phyloP scores from a whole-genome alignment of 2,329 filamentous ascomycete species.

The Claviceps purpurea region DNA sequence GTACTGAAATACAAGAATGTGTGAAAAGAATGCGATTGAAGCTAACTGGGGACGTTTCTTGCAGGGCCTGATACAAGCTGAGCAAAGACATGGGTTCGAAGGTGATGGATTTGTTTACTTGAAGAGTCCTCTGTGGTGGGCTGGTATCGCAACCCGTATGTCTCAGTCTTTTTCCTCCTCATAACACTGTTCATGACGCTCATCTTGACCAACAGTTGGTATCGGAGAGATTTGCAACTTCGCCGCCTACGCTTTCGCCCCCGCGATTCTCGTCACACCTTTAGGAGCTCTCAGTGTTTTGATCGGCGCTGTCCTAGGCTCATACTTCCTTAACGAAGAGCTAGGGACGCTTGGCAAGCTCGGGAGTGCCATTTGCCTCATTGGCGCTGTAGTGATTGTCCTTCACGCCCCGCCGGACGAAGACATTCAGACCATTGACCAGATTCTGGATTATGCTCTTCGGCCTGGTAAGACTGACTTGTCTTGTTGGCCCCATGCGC shows the following conservation, averaged over 20 bases:
- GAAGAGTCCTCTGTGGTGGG: slow-evolving; percentile 95
- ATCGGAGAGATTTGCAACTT: slow-evolving; percentile 94
- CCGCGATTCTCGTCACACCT: slow-evolving; percentile 94
- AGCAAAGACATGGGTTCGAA: slow-evolving; percentile 86
- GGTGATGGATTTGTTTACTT: slow-evolving; percentile 93
- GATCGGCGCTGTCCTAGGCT: slow-evolving; percentile 86
- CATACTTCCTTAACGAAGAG: slow-evolving; percentile 85
- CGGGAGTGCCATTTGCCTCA: slow-evolving; percentile 89
- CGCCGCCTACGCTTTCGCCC: slow-evolving; percentile 93
- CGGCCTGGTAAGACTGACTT: slow-evolving; percentile 56
- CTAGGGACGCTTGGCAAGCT: slow-evolving; percentile 85
- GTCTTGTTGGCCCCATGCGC: too few species aligned
- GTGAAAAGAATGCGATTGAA: neutral
- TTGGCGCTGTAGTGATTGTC: slow-evolving; percentile 94
- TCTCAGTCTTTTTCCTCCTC: neutral
- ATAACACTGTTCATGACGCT: neutral
- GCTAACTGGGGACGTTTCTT: neutral
- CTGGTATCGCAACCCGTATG: slow-evolving; percentile 77
- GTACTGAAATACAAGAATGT: too few species aligned
- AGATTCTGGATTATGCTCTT: slow-evolving; percentile 82
- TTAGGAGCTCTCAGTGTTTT: slow-evolving; percentile 87
- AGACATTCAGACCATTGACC: slow-evolving; percentile 79
- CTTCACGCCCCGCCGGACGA: slow-evolving; percentile 91
- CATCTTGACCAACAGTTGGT: slow-evolving; percentile 47
- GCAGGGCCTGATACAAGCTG: slow-evolving; percentile 79